Conservation (phyloP, 2,329 filamentous ascomycete species). For the Rasamsonia emersonii region DNA sequence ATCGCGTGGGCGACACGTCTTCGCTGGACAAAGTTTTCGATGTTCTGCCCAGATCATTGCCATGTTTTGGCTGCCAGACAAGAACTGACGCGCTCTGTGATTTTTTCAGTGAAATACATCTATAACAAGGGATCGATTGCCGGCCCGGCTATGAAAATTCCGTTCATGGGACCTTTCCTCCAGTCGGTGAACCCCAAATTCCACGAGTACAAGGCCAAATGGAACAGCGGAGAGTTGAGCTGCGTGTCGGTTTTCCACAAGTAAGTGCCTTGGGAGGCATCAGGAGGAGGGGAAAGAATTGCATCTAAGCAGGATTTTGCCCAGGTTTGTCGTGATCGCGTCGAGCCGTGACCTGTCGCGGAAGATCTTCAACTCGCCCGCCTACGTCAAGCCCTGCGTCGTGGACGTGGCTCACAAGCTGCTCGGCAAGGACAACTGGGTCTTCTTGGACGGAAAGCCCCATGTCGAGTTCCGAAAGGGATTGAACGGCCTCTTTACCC, state of each 20-base stretch:
- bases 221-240: constrained; percentile 82
- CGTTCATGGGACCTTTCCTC: constrained; percentile 92
- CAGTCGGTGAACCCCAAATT: constrained; percentile 89
- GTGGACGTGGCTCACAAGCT: constrained; percentile 93
- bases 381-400: constrained; percentile 89
- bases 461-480: constrained; percentile 98
- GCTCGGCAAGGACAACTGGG: constrained; percentile 86
- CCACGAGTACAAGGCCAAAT: constrained; percentile 83
- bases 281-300: background rate
- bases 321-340: constrained; percentile 91
- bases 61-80: too few relatives aligned
- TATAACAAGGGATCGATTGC: constrained; percentile 66
- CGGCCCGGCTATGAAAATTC: constrained; percentile 66
- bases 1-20: background rate
- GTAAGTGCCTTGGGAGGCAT: constrained; percentile 42
- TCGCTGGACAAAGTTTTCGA: background rate
- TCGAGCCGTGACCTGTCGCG: constrained; percentile 90
- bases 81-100: constrained; percentile 9
- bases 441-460: constrained; percentile 88
- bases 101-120: constrained; percentile 59
- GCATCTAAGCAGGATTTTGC: background rate
- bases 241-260: constrained; percentile 99
- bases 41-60: background rate
- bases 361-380: constrained; percentile 92
- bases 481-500: constrained; percentile 88